Conservation (phyloP, 495 filamentous ascomycete species). For the Tetracladium marchalianum region DNA sequence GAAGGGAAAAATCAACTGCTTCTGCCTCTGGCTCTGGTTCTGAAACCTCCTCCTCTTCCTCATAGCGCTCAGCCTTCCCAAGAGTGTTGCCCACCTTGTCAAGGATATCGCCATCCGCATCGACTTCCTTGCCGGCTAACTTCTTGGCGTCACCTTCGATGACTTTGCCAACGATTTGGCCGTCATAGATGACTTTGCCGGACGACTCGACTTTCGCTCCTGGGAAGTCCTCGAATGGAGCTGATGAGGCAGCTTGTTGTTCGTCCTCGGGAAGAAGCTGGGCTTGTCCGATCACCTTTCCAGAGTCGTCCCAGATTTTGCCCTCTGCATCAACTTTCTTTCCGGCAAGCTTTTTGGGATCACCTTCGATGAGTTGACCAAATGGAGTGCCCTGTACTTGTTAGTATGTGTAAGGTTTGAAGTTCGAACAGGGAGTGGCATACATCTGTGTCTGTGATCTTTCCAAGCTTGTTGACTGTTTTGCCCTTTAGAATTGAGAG, state of each 20-base stretch:
- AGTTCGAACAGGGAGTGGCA: too few species aligned
- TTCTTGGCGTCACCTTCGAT: slow-evolving; percentile 51
- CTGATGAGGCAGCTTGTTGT: slow-evolving; percentile 18
- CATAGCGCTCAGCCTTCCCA: slow-evolving; percentile 46
- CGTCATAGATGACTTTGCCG: slow-evolving; percentile 54
- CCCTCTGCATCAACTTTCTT: slow-evolving; percentile 60
- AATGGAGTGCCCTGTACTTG: slow-evolving; percentile 43
- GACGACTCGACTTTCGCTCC: slow-evolving; percentile 57
- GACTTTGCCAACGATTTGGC: slow-evolving; percentile 53
- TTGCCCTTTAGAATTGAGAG: slow-evolving; percentile 37
- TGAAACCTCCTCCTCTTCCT: slow-evolving; percentile 38
- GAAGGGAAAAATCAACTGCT: slow-evolving; percentile 47
- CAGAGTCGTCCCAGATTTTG: slow-evolving; percentile 59
- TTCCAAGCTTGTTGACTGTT: slow-evolving; percentile 58
- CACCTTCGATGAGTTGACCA: slow-evolving; percentile 54
- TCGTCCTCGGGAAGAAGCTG: slow-evolving; percentile 54
- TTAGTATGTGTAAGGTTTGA: too few species aligned
- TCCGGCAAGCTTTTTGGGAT: slow-evolving; percentile 50
- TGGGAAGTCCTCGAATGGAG: slow-evolving; percentile 67
- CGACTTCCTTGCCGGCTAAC: slow-evolving; percentile 42
- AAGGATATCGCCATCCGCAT: slow-evolving; percentile 54
- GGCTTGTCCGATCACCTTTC: slow-evolving; percentile 60
- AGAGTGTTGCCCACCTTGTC: slow-evolving; percentile 50
- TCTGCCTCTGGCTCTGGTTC: slow-evolving; percentile 21
- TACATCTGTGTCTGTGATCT: slow-evolving; percentile 51